Base-by-base conservation (phyloP, 495 filamentous ascomycete species). In the Penicillium diatomitis region DNA sequence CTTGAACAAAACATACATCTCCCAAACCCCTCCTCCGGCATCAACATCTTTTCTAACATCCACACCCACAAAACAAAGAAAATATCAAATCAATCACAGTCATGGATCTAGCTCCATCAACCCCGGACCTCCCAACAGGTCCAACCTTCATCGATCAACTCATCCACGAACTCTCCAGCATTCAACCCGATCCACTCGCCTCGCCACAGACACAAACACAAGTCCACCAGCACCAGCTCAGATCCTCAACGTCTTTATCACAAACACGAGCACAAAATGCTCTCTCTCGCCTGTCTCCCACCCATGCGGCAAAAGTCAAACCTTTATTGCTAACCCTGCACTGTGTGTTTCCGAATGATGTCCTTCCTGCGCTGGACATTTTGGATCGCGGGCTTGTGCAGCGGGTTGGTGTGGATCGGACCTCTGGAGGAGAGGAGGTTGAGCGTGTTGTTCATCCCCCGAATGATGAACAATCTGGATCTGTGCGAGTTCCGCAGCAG, bases 281-380 rank as follows among this genome's bases (percentile, higher is more conserved):
- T 27, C 47, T 65, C 20, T 45, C 58, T 8, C 29, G 52, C 27
- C 49, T 65, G 10, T 31, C 65, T 33, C 11, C 54, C 42, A 36
- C 53, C 38, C 47, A 61, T 8, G 36, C 57, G 4, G 33, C 57
- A 20, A 51, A 53, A 43, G 49, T 61, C 2, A 76, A 73, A 49
- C 63, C 70, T 31, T 39, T 76, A 11, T 57, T 81, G 48, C 52
- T 79, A 31, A 76, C 75, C 7, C 65, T 81, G 10, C 78, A 80
- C 60, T 76, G 69, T 40, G 61, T 81, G 4, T 73, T 79, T 38
- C 77, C 78, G 2, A 73, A 71, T 47, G 72, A 73, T 28, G 58
- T 82, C 12, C 78, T 95, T 0, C 85, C 86, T 3, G 87, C 88
- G 0, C 74, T 96, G 2, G 88, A 95, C 56, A 73, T 95, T 2